A percentile compares a stretch with the other conserved stretches of the same genome.
These are phyloP conservation scores for Tetrapisispora nanseiensis DNA, from an alignment of 805 yeast species.

Conservation along the genomic window DNA sequence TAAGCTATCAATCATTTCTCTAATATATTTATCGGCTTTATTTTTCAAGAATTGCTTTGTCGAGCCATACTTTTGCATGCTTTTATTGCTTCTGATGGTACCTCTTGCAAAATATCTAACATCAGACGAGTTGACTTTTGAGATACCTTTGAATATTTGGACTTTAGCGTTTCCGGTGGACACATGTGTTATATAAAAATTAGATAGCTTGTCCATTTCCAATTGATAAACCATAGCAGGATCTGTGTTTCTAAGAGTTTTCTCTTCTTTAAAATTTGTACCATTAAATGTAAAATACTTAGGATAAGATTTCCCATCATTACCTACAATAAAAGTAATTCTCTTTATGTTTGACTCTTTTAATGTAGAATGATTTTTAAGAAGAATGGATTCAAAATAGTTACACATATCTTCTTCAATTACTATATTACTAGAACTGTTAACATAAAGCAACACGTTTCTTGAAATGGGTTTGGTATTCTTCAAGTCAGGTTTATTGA, in stretches of 20 bases:
- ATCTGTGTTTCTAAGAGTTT: conserved; percentile 92
- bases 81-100: conserved; percentile 81
- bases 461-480: neutral
- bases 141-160: conserved; percentile 93
- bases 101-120: conserved; percentile 95
- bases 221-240: conserved; percentile 97
- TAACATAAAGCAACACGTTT: neutral
- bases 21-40: conserved; percentile 92
- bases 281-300: conserved; percentile 92
- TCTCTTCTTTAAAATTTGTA: conserved; percentile 75
- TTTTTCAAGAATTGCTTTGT: conserved; percentile 90
- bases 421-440: conserved; percentile 51
- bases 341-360: conserved; percentile 72
- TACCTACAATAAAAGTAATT: conserved; percentile 82
- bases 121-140: conserved; percentile 86
- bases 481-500: too few relatives aligned
- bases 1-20: conserved; percentile 88
- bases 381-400: conserved; percentile 54
- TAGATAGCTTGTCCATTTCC: conserved; percentile 86
- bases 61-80: conserved; percentile 82
- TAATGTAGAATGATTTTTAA: conserved; percentile 61
- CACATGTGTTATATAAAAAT: conserved; percentile 89
- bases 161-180: conserved; percentile 94
- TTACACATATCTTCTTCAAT: conserved; percentile 58
- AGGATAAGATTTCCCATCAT: conserved; percentile 79